Evolutionary conservation across 805 yeast species (phyloP).

Genomic region (Candida stauntonica): DNA sequence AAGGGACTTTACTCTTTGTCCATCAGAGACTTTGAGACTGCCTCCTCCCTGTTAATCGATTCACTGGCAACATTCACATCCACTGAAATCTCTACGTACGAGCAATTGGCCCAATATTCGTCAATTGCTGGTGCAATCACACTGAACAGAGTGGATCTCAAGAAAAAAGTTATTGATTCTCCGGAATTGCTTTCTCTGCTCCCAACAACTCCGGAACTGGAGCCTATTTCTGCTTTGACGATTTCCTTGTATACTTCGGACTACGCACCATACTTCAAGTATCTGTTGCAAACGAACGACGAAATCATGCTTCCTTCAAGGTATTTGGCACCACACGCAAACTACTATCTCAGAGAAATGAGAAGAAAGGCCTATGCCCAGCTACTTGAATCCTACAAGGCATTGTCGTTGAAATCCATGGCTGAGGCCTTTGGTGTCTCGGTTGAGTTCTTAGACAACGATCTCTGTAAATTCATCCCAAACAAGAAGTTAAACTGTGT

Average conservation of each 20-base stretch:
- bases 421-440: constrained; percentile 91
- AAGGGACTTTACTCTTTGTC: constrained; percentile 80
- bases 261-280: constrained; percentile 73
- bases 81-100: constrained; percentile 83
- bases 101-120: constrained; percentile 84
- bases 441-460: constrained; percentile 80
- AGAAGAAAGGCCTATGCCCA: constrained; percentile 94
- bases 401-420: constrained; percentile 87
- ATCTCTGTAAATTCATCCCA: constrained; percentile 86
- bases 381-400: constrained; percentile 88
- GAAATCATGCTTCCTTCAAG: constrained; percentile 58
- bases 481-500: constrained; percentile 92
- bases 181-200: constrained; percentile 86
- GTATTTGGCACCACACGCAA: constrained; percentile 73
- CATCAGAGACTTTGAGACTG: constrained; percentile 80
- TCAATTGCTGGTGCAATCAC: constrained; percentile 83
- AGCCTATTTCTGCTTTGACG: constrained; percentile 78
- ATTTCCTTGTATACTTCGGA: constrained; percentile 87
- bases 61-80: constrained; percentile 94
- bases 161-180: constrained; percentile 81
- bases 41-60: constrained; percentile 81
- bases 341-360: constrained; percentile 85
- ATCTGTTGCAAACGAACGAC: constrained; percentile 73
- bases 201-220: constrained; percentile 65
- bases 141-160: constrained; percentile 78